Conservation (phyloP, 2,329 filamentous ascomycete species). For the Ophiostoma piceae region DNA sequence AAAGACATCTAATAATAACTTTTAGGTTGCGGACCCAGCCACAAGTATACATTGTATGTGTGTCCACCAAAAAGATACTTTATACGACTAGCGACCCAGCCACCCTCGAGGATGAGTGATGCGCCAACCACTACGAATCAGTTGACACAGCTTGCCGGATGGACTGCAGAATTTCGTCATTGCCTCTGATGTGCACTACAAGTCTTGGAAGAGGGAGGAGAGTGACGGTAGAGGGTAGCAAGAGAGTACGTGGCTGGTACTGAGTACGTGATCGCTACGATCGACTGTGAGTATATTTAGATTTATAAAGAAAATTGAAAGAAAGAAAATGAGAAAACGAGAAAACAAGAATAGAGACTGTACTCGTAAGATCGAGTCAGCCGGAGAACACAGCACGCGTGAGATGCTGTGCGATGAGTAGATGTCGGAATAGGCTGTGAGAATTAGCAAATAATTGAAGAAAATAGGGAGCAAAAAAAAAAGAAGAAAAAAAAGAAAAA, state of each 20-base stretch:
- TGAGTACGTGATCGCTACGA: background rate
- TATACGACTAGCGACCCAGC: background rate
- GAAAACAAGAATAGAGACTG: too few species aligned
- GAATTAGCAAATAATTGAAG: background rate
- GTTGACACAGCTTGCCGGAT: too few species aligned
- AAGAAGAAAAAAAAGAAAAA: background rate
- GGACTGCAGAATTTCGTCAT: background rate
- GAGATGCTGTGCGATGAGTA: background rate
- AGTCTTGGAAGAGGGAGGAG: background rate
- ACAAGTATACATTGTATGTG: background rate
- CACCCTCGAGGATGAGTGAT: conserved; percentile 9
- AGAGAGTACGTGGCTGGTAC: background rate
- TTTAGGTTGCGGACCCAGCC: background rate
- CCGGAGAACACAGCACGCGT: background rate
- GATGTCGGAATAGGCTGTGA: background rate
- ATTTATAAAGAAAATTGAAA: too few species aligned
- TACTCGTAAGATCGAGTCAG: background rate
- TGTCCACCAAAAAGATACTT: background rate
- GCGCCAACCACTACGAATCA: conserved; percentile 4
- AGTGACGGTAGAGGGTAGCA: background rate
- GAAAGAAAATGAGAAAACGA: background rate
- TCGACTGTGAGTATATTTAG: too few species aligned
- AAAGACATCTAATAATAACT: background rate
- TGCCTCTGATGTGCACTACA: background rate
- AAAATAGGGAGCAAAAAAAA: background rate